Evolutionary conservation across 352 stramenopile species (phyloP).

Genomic region (Globisporangium spinosum): DNA sequence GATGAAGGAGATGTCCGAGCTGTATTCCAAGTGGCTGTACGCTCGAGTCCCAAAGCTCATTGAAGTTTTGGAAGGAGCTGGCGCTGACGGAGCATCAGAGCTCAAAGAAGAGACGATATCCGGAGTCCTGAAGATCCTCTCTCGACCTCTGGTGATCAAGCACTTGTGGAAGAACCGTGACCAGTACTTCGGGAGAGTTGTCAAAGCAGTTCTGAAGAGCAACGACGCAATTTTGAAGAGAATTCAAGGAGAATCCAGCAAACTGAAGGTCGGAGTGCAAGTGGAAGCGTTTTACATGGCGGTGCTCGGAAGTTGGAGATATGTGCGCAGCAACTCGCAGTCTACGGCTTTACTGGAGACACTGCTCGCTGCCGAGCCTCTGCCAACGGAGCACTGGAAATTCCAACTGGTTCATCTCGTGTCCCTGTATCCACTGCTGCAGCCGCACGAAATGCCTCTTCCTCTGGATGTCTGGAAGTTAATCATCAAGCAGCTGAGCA

Average conservation of each 20-base stretch:
- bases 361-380: constrained; percentile 38
- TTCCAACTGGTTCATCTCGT: constrained; percentile 75
- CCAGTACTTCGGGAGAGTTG: constrained; percentile 31
- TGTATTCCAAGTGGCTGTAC: constrained; percentile 59
- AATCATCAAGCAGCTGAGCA: constrained; percentile 42
- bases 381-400: constrained; percentile 60
- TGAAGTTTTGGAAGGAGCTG: constrained; percentile 37
- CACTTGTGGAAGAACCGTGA: constrained; percentile 51
- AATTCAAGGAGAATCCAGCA: constrained; percentile 49
- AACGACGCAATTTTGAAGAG: constrained; percentile 48
- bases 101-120: constrained; percentile 43
- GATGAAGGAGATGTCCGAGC: constrained; percentile 45
- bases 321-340: constrained; percentile 24
- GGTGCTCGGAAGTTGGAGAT: constrained; percentile 51
- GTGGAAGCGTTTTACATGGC: constrained; percentile 53
- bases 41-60: constrained; percentile 37
- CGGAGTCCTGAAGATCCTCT: constrained; percentile 38
- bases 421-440: constrained; percentile 57
- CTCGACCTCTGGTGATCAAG: constrained; percentile 31
- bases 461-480: constrained; percentile 46
- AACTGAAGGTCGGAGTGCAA: constrained; percentile 51
- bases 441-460: constrained; percentile 38
- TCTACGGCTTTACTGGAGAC: constrained; percentile 25
- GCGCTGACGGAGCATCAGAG: constrained; percentile 17
- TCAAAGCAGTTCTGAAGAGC: constrained; percentile 44